Evolutionary conservation across 2,329 filamentous ascomycete genomes (phyloP).

Genomic region (Diplodia sapinea): DNA sequence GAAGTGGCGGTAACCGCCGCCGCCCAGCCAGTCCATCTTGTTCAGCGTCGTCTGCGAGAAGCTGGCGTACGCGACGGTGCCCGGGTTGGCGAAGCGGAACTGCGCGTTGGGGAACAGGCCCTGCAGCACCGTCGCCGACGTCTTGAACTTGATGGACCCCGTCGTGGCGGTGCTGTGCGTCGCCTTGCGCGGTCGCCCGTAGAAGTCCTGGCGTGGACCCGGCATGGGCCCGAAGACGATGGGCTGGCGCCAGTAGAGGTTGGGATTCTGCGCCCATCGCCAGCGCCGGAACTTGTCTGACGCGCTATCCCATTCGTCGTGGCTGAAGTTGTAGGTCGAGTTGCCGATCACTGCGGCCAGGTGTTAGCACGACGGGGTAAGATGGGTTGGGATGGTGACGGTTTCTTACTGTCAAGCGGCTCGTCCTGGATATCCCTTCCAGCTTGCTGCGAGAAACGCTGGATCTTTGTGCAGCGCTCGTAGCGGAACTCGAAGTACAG

Average conservation of each 20-base stretch:
- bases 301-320: conserved; percentile 65
- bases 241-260: conserved; percentile 52
- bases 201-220: conserved; percentile 46
- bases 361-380: neutral
- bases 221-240: conserved; percentile 50
- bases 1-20: conserved; percentile 62
- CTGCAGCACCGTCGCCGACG: conserved; percentile 49
- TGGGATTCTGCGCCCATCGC: conserved; percentile 53
- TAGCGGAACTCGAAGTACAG: conserved; percentile 66
- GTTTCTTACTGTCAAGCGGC: conserved; percentile 9
- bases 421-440: conserved; percentile 54
- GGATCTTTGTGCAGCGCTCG: conserved; percentile 64
- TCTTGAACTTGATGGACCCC: conserved; percentile 50
- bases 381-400: neutral
- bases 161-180: conserved; percentile 45
- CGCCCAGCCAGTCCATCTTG: conserved; percentile 66
- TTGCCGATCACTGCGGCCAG: conserved; percentile 31
- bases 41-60: conserved; percentile 48
- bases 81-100: conserved; percentile 47
- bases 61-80: conserved; percentile 48
- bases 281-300: conserved; percentile 58
- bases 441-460: conserved; percentile 61
- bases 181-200: conserved; percentile 37
- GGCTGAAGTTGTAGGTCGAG: conserved; percentile 58
- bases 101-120: conserved; percentile 48